A percentile compares a stretch with the other conserved stretches of the same genome.
phyloP scores from a whole-genome alignment of 495 filamentous ascomycete genomes.

The Cetradonia linearis region DNA sequence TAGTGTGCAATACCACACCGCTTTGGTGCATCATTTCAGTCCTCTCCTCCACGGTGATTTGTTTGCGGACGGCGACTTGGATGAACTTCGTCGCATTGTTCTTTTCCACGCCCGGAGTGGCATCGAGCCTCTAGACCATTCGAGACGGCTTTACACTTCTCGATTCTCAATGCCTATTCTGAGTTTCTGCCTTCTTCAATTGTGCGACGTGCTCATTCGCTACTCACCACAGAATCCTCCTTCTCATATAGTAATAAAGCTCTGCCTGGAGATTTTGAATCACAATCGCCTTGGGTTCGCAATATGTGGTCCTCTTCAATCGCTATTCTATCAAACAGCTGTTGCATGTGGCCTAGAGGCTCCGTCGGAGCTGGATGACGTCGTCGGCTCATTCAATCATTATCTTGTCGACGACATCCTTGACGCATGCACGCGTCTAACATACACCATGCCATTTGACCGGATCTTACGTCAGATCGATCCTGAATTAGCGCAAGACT shows the following conservation, averaged over 20 bases:
- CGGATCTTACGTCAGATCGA: slow-evolving; percentile 19
- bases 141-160: slow-evolving; percentile 19
- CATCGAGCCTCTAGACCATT: slow-evolving; percentile 18
- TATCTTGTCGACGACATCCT: slow-evolving; percentile 24
- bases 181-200: slow-evolving; percentile 21
- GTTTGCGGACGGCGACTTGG: slow-evolving; percentile 13
- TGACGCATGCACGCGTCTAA: slow-evolving; percentile 23
- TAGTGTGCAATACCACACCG: slow-evolving; percentile 24
- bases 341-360: slow-evolving; percentile 12
- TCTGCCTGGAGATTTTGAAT: slow-evolving; percentile 18
- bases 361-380: slow-evolving; percentile 13
- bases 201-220: slow-evolving; percentile 20
- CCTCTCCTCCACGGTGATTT: slow-evolving; percentile 20
- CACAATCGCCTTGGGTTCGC: slow-evolving; percentile 19
- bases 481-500: slow-evolving; percentile 13
- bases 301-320: slow-evolving; percentile 22
- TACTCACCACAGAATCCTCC: slow-evolving; percentile 18
- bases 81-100: slow-evolving; percentile 15
- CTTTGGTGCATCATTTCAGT: slow-evolving; percentile 20
- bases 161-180: slow-evolving; percentile 21
- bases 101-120: slow-evolving; percentile 20
- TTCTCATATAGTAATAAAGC: slow-evolving; percentile 14
- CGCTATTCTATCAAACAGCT: slow-evolving; percentile 19
- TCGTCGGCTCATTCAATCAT: slow-evolving; percentile 12
- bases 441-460: slow-evolving; percentile 22